Percentiles rank a stretch among this genome's conserved stretches.
These are phyloP conservation scores for Seminavis robusta DNA, from an alignment of 108 stramenopile genomes.

Conservation along the genomic window DNA sequence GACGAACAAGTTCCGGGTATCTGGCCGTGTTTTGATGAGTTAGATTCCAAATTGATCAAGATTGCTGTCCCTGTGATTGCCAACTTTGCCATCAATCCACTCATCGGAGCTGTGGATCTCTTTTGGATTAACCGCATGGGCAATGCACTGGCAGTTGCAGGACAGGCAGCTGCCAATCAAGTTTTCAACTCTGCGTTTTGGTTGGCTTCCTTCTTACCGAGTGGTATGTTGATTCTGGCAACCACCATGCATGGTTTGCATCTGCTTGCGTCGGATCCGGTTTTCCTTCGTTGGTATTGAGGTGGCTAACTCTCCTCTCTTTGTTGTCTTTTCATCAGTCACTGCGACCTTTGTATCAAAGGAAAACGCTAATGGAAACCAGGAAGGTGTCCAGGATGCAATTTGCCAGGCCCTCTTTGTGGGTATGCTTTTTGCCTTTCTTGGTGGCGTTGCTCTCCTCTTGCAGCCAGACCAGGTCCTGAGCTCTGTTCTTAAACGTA, in stretches of 20 bases:
- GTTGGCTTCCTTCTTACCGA: slow-evolving; percentile 81
- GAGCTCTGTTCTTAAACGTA: slow-evolving; percentile 48
- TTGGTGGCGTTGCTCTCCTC: slow-evolving; percentile 60
- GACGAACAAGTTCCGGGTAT: no score
- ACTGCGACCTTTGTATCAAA: slow-evolving; percentile 87
- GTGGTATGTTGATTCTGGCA: no score
- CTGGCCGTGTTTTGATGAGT: no score
- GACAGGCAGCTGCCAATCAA: slow-evolving; percentile 90
- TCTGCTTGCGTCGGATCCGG: no score
- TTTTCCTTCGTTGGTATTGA: no score
- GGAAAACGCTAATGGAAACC: slow-evolving; percentile 70
- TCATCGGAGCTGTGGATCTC: slow-evolving; percentile 83
- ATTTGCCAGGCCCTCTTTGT: slow-evolving; percentile 79
- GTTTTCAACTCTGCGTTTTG: slow-evolving; percentile 85
- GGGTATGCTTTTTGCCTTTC: slow-evolving; percentile 61
- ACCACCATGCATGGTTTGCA: no score
- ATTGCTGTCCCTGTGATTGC: slow-evolving; percentile 84
- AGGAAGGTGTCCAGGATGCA: slow-evolving; percentile 72
- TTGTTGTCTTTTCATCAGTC: no score
- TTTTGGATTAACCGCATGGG: slow-evolving; percentile 93
- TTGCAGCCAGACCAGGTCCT: slow-evolving; percentile 59
- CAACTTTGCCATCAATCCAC: slow-evolving; percentile 87
- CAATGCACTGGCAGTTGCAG: slow-evolving; percentile 85
- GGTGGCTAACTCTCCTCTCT: no score
- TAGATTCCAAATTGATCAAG: slow-evolving; percentile 72